Conservation (phyloP, 2,329 filamentous ascomycete genomes). For the Shiraia sp. region DNA sequence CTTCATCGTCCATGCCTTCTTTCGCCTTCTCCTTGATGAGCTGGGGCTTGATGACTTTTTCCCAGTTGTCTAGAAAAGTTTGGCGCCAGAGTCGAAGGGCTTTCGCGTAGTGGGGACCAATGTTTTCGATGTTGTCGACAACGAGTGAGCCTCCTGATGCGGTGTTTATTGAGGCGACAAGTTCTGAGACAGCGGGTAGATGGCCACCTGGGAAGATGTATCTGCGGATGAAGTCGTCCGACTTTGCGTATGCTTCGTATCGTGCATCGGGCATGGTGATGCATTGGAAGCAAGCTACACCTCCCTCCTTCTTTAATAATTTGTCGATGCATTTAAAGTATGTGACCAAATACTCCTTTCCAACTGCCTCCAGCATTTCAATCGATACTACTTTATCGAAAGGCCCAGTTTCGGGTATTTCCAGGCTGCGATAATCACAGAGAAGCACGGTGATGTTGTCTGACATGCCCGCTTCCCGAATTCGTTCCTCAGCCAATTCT, state of each 20-base stretch:
- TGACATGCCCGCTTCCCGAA: slow-evolving; percentile 62
- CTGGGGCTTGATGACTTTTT: slow-evolving; percentile 62
- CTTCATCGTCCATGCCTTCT: slow-evolving; percentile 65
- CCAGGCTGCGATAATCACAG: slow-evolving; percentile 69
- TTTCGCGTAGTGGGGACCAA: slow-evolving; percentile 73
- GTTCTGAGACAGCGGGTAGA: slow-evolving; percentile 67
- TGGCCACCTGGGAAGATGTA: slow-evolving; percentile 83
- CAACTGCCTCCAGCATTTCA: slow-evolving; percentile 78
- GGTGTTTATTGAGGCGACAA: slow-evolving; percentile 64
- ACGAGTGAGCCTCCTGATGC: slow-evolving; percentile 66
- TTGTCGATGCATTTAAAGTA: slow-evolving; percentile 69
- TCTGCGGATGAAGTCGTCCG: slow-evolving; percentile 74
- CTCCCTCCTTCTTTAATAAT: slow-evolving; percentile 67
- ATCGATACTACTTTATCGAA: slow-evolving; percentile 77
- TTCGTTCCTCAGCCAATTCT: slow-evolving; percentile 66
- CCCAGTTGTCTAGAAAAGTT: slow-evolving; percentile 66
- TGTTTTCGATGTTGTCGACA: slow-evolving; percentile 70
- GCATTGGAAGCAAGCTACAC: slow-evolving; percentile 73
- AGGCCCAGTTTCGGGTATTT: slow-evolving; percentile 50
- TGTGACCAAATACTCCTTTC: slow-evolving; percentile 66
- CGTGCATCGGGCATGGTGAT: slow-evolving; percentile 74
- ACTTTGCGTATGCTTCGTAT: slow-evolving; percentile 67
- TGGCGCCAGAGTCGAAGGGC: slow-evolving; percentile 71
- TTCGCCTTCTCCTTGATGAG: slow-evolving; percentile 61
- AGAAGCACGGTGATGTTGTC: slow-evolving; percentile 67